Evolutionary conservation across 2,329 filamentous ascomycete genomes (phyloP).

Genomic region (Eutypa lata): DNA sequence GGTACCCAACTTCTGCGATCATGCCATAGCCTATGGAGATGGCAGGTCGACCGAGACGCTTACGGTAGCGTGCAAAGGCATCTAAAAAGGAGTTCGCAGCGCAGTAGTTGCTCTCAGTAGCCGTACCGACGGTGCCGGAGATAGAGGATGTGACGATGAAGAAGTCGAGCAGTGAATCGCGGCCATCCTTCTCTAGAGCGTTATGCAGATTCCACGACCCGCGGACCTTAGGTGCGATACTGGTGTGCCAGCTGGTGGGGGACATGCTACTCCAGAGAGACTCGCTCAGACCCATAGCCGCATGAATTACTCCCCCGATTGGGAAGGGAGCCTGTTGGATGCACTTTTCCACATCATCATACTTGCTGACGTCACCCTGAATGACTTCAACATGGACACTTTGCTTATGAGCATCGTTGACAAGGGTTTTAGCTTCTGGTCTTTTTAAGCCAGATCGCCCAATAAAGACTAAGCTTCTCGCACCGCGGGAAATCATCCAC

Average conservation of each 20-base stretch:
- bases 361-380: not conserved
- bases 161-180: too few species aligned
- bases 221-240: not conserved
- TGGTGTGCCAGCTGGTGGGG: not conserved
- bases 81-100: conserved; percentile 33
- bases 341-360: not conserved
- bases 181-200: not conserved
- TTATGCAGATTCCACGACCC: not conserved
- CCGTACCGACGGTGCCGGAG: conserved; percentile 27
- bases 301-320: not conserved
- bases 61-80: conserved; percentile 27
- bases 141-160: conserved; percentile 3
- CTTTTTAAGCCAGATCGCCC: not conserved
- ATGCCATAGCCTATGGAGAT: conserved; percentile 17
- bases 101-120: conserved; percentile 30
- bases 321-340: not conserved
- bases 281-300: not conserved
- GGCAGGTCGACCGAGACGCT: conserved; percentile 15
- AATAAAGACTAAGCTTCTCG: conserved; percentile 1
- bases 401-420: conserved; percentile 12
- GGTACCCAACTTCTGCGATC: conserved; percentile 27
- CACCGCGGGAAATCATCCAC: conserved; percentile 1
- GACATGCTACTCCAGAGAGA: not conserved
- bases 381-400: not conserved
- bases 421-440: not conserved